These are phyloP conservation scores for Pythium brassicae DNA, from an alignment of 352 stramenopile species.

Conservation along the genomic window DNA sequence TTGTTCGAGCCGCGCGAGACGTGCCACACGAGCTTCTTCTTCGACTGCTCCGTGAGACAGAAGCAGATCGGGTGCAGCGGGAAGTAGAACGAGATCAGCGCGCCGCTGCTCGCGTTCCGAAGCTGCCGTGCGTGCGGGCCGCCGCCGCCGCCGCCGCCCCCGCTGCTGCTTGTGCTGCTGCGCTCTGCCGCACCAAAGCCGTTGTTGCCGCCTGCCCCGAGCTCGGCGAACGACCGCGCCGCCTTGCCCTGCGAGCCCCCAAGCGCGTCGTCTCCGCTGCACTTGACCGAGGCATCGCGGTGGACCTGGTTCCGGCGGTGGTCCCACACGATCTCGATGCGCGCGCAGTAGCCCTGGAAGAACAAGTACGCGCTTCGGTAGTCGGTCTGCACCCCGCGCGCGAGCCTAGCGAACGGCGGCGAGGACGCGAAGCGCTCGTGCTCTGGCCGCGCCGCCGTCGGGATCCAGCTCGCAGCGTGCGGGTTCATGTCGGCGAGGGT, in stretches of 20 bases:
- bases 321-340: constrained; percentile 72
- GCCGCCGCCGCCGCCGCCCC: too few relatives aligned
- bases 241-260: constrained; percentile 1
- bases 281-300: not conserved
- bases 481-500: constrained; percentile 49
- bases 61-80: constrained; percentile 72
- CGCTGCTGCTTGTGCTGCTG: too few relatives aligned
- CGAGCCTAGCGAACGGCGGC: constrained; percentile 3
- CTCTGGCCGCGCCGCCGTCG: constrained; percentile 9
- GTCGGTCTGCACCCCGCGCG: constrained; percentile 9
- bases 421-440: not conserved
- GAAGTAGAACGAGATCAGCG: constrained; percentile 66
- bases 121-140: not conserved
- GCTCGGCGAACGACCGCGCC: not conserved
- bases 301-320: constrained; percentile 9
- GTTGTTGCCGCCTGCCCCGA: not conserved
- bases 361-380: constrained; percentile 56
- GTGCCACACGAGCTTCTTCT: constrained; percentile 65
- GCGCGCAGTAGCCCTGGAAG: constrained; percentile 59
- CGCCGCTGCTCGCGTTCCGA: not conserved
- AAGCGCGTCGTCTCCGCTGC: not conserved
- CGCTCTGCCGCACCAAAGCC: not conserved
- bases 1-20: constrained; percentile 57
- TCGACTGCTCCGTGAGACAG: constrained; percentile 66
- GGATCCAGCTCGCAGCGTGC: constrained; percentile 38